A percentile compares a stretch with the other conserved stretches of the same genome.
These are phyloP conservation scores for Fusarium albosuccineum DNA, from an alignment of 2,329 filamentous ascomycete genomes.

Conservation along the genomic window DNA sequence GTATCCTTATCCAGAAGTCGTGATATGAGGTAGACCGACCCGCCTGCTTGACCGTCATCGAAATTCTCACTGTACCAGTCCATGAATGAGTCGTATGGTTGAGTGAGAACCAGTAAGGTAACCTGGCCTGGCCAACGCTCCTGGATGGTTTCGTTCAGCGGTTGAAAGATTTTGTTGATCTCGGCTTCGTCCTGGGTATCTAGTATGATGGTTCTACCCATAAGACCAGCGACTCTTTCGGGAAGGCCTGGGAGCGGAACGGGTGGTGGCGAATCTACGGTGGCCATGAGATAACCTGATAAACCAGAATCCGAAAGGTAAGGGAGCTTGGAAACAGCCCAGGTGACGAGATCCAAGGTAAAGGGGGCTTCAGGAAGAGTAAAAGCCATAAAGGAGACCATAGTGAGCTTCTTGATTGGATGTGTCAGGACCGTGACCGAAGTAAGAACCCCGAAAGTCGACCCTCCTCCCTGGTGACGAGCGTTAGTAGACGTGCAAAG, in stretches of 20 bases:
- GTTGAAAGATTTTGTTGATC: conserved; percentile 49
- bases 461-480: conserved; percentile 62
- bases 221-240: conserved; percentile 51
- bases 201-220: conserved; percentile 50
- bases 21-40: conserved; percentile 55
- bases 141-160: conserved; percentile 53
- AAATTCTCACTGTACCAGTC: conserved; percentile 52
- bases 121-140: conserved; percentile 50
- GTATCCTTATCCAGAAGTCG: conserved; percentile 56
- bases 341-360: conserved; percentile 61
- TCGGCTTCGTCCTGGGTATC: conserved; percentile 49
- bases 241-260: conserved; percentile 52
- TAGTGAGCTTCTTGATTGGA: conserved; percentile 52
- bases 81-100: conserved; percentile 51
- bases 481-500: neutral
- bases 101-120: conserved; percentile 25
- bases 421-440: conserved; percentile 68
- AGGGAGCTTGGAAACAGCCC: conserved; percentile 61
- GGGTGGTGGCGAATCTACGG: conserved; percentile 49
- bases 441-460: conserved; percentile 71
- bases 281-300: conserved; percentile 61
- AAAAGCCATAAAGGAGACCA: conserved; percentile 40
- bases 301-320: conserved; percentile 63
- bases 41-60: conserved; percentile 53
- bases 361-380: conserved; percentile 46